Evolutionary conservation across 2,329 filamentous ascomycete genomes (phyloP), one percentile per base, ranked within the genome.

Genomic region (Neonectria sp.): DNA sequence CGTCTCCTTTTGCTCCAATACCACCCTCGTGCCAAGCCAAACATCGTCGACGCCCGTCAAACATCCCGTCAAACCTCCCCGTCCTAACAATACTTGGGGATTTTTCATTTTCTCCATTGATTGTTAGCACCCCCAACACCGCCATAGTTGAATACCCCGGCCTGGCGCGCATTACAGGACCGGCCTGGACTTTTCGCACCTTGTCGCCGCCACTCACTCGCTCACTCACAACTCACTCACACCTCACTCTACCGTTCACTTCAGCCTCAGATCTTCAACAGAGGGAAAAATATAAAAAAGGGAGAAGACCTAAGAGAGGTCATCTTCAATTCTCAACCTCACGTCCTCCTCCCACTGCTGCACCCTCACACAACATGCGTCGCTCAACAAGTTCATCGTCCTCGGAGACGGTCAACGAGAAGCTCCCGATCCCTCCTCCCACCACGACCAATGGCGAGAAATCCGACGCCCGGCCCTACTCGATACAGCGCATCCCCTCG

Each of bases 331-430:
- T 12, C 8, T 45, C n/a, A 9, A 11, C n/a, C n/a, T 45, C 40
- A 12, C n/a, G 24, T 11, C 40, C 40, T 24, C 9, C 9, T 6
- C 40, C 40, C 46, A 25, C 49, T 6, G 52, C 49, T 35, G 37
- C 29, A 52, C 27, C 55, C 37, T 29, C 49, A 37, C 27, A 45
- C 63, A 57, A n/a, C 27, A 77, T 77, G 76, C 31, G 69, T 48
- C 62, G 66, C 43, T 75, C 76, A 67, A 71, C 65, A 29, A 65
- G 43, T 49, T 72, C 73, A 21, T 76, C 74, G 52, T 76, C 75
- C 46, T 77, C 75, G 5, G 70, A 69, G 60, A 77, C 75, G 17
- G 65, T 71, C 46, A 69, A 71, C 56, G 75, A 77, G 53, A 69
- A 69, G 55, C 63, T 61, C 17, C 55, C 65, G 11, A 55, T 48